Base-by-base conservation (phyloP, 768 basidiomycete genomes). In the Leccinum rimulosum region DNA sequence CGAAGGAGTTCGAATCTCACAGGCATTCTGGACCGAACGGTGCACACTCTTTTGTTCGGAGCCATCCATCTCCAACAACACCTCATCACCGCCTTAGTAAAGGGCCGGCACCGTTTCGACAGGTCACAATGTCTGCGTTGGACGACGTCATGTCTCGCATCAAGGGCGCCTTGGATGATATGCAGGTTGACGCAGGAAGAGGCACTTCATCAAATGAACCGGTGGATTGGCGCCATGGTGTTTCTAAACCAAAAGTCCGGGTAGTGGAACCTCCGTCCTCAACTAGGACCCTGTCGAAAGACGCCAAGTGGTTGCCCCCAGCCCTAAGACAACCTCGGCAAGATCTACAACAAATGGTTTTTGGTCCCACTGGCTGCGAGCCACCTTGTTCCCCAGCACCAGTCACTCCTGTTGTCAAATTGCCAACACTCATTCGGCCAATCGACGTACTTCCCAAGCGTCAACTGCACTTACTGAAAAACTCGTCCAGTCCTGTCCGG, bases 91-190 rank as follows among this genome's bases (percentile, higher is more conserved):
- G 71, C 36, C 59, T 55, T 30, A 45, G 57, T 31, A 72, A 65
- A 56, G 64, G 58, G 11, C 59, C 63, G 11, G 56, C 69, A 8
- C 67, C 74, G 4, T 82, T 75, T 62, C 75, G 79, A 48, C 81
- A 84, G 52, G 78, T 77, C 19, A 73, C 81, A 31, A 90, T 92
- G 84, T 86, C 89, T 3, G 82, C 90, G 17, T 74, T 93, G 61
- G 85, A 91, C 67, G 90, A 94, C 68, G 83, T 85, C 28, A 91
- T 94, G 83, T 90, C 89, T 6, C 84, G 92, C 45, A 93, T 94
- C 67, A 93, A 87, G 67, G 91, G 89, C 33, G 92, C 87, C 14
- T 67, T 94, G 57, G 82, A 84, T 68, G 81, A 79, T 31, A 88
- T 89, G 84, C 87, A 86, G 58, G 74, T 77, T 22, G 81, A 81